phyloP scores from a whole-genome alignment of 2,329 filamentous ascomycete genomes.

The Lachnellula cervina region DNA sequence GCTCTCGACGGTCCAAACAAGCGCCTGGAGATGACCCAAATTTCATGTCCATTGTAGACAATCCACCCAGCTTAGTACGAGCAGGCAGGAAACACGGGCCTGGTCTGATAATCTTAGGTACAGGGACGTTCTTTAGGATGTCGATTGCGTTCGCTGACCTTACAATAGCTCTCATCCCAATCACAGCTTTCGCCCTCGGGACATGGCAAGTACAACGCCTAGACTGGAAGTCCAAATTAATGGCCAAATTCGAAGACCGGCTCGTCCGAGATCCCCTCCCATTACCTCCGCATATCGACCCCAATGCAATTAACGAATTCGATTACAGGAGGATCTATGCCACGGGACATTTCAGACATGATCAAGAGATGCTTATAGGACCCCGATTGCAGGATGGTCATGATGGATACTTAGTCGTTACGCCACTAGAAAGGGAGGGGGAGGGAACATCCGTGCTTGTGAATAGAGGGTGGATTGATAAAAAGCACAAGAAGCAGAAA shows the following conservation, averaged over 20 bases:
- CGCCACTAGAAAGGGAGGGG: slow-evolving; percentile 71
- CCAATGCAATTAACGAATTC: slow-evolving; percentile 77
- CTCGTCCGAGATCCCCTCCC: slow-evolving; percentile 81
- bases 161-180: slow-evolving; percentile 60
- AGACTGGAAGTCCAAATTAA: slow-evolving; percentile 87
- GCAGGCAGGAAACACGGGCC: slow-evolving; percentile 68
- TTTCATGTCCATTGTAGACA: slow-evolving; percentile 84
- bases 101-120: slow-evolving; percentile 73
- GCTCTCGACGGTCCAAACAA: slow-evolving; percentile 16
- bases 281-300: slow-evolving; percentile 77
- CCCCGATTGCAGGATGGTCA: slow-evolving; percentile 84
- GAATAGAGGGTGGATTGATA: slow-evolving; percentile 87
- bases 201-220: slow-evolving; percentile 95
- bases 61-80: slow-evolving; percentile 75
- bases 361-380: slow-evolving; percentile 93
- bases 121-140: slow-evolving; percentile 1
- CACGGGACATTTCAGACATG: slow-evolving; percentile 71
- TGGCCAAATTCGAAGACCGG: slow-evolving; percentile 89
- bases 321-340: slow-evolving; percentile 84
- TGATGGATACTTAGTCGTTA: slow-evolving; percentile 87
- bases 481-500: slow-evolving; percentile 62
- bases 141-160: slow-evolving; percentile 3
- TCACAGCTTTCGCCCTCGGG: slow-evolving; percentile 85
- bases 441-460: slow-evolving; percentile 71
- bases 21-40: slow-evolving; percentile 65